phyloP scores from a whole-genome alignment of 139 green algal genomes.

The Tetradesmus obliquus region DNA sequence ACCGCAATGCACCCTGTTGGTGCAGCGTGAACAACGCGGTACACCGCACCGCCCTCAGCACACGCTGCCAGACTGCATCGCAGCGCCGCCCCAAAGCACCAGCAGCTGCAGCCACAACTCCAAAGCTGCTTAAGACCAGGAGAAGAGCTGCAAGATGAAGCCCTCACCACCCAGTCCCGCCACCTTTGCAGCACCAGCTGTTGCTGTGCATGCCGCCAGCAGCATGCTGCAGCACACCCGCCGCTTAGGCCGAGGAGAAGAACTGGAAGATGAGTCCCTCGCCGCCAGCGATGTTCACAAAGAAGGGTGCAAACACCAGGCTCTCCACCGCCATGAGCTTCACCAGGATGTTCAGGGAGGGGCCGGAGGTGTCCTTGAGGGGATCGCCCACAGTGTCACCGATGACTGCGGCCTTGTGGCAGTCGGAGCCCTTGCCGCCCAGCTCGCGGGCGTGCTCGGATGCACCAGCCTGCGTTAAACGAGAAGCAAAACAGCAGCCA shows the following conservation, averaged over 20 bases:
- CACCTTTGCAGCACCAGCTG: neutral
- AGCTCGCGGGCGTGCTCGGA: conserved; percentile 90
- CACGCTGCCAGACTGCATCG: too few relatives aligned
- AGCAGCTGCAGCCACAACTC: neutral
- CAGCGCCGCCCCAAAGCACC: neutral
- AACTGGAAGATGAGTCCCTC: conserved; percentile 69
- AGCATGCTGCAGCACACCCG: neutral
- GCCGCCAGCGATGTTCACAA: conserved; percentile 60
- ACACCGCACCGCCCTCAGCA: too few relatives aligned
- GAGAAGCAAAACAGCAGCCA: neutral
- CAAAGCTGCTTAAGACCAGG: too few relatives aligned
- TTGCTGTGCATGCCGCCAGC: neutral
- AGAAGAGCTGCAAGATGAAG: too few relatives aligned
- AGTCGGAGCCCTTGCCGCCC: conserved; percentile 96
- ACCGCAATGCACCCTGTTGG: too few relatives aligned
- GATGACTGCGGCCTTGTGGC: conserved; percentile 98
- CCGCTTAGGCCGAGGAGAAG: conserved; percentile 38
- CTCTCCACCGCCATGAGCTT: conserved; percentile 99
- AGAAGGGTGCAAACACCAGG: conserved; percentile 85
- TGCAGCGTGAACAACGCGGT: too few relatives aligned
- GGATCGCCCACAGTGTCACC: conserved; percentile 99
- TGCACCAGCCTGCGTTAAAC: conserved; percentile 61
- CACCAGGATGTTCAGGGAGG: conserved; percentile 99
- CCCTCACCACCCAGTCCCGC: too few relatives aligned
- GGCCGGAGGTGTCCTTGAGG: conserved; percentile 94